Evolutionary conservation across 768 basidiomycete genomes (phyloP).

Genomic region (Lepiota brunneoincarnata): DNA sequence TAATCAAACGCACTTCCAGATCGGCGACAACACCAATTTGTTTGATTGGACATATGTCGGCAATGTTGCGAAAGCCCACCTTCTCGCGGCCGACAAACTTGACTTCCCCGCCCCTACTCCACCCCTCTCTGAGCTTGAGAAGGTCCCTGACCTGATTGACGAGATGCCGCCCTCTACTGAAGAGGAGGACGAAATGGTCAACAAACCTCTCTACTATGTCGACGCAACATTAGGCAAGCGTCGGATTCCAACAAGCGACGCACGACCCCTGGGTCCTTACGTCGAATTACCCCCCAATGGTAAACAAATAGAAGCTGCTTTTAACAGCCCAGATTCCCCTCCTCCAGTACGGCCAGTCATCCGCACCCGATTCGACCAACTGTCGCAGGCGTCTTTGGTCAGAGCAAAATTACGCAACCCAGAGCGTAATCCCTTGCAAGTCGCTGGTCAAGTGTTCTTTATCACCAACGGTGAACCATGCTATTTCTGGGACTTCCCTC

Average conservation of each 20-base stretch:
- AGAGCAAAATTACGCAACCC: slow-evolving; percentile 43
- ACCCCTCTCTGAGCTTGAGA: slow-evolving; percentile 32
- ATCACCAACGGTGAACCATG: slow-evolving; percentile 96
- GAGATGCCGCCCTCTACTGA: slow-evolving; percentile 40
- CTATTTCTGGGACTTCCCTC: slow-evolving; percentile 94
- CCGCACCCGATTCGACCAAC: slow-evolving; percentile 81
- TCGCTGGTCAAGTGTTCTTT: slow-evolving; percentile 93
- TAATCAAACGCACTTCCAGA: slow-evolving; percentile 87
- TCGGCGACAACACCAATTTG: slow-evolving; percentile 90
- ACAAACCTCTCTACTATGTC: slow-evolving; percentile 57
- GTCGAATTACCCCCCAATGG: slow-evolving; percentile 58
- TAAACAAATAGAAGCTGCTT: slow-evolving; percentile 53
- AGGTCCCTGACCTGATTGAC: slow-evolving; percentile 30
- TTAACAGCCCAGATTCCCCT: slow-evolving; percentile 42
- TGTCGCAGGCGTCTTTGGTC: slow-evolving; percentile 57
- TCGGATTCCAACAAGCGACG: slow-evolving; percentile 74
- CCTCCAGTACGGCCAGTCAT: slow-evolving; percentile 52
- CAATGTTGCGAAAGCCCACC: slow-evolving; percentile 91
- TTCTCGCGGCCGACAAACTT: slow-evolving; percentile 91
- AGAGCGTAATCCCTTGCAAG: slow-evolving; percentile 58
- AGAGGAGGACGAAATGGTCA: slow-evolving; percentile 40
- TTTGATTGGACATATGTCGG: slow-evolving; percentile 98
- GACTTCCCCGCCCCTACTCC: slow-evolving; percentile 46
- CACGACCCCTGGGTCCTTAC: slow-evolving; percentile 84
- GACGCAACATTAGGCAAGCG: slow-evolving; percentile 60